Evolutionary conservation across 2,329 filamentous ascomycete genomes (phyloP), one percentile per base, ranked within the genome.

Genomic region (Xylaria arbuscula): DNA sequence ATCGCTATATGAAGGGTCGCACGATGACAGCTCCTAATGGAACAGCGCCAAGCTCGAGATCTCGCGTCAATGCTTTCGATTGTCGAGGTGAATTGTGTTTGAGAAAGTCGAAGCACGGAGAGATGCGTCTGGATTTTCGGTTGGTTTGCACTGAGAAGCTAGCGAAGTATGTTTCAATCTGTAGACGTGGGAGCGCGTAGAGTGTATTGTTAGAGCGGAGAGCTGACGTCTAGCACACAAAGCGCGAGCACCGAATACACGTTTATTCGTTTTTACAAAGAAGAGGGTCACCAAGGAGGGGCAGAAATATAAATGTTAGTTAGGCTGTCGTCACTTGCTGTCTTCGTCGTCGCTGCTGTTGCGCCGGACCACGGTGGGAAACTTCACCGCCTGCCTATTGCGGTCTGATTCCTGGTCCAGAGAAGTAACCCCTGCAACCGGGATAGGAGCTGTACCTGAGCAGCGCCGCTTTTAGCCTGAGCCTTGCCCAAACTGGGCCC

Each of bases 351-450:
- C 62, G 68, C 66, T 61, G 68, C 51, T 61, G 70, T 47, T 55
- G 67, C 45, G 45, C 59, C 22, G 68, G 56, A 57, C 54, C 28
- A 15, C 9, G 5, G 60, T 59, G 47, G 47, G 68, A 66, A 71
- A 48, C 13, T 64, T 67, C 54, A 73, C 72, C 72, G 72, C 72
- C 70, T 73, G 15, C 72, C 67, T 28, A 11, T 53, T 62, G 34
- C 5, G 61, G 61, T 13, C 22, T 17, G 47, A 8, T 17, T 38
- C 42, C 36, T 36, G 36, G 17, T 45, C 38, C 36, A 24, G 40
- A 50, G 40, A 50, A 38, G 36, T 5, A 28, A 28, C 28, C 28
- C 28, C 28, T 28, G 28, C 28, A 3, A 28, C 3, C 28, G 28
- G 28, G 5, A 28, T 28, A 28, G 28, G 28, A 28, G 28, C 5